Percentiles rank a stretch among this genome's conserved stretches.
Evolutionary conservation across 2,329 filamentous ascomycete species (phyloP).

Genomic region (Elsinoe fawcettii): DNA sequence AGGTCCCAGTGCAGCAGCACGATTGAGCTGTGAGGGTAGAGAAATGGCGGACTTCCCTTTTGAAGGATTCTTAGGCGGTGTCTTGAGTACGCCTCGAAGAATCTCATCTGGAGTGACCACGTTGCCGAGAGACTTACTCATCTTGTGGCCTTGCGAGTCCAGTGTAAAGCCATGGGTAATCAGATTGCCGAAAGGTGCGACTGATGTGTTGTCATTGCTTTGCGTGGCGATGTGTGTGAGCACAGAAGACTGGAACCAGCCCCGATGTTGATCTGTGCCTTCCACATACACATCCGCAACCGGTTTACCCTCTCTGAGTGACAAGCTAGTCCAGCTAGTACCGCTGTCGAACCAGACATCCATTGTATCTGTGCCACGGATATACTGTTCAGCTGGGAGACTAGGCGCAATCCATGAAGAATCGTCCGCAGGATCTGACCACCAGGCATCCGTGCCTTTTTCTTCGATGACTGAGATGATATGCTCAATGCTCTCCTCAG

Average conservation of each 20-base stretch:
- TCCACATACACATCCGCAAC: slow-evolving; percentile 83
- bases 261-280: slow-evolving; percentile 90
- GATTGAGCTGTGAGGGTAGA: slow-evolving; percentile 43
- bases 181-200: slow-evolving; percentile 76
- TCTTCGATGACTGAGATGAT: slow-evolving; percentile 71
- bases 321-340: slow-evolving; percentile 69
- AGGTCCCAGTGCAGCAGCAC: slow-evolving; percentile 52
- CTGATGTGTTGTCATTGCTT: slow-evolving; percentile 29
- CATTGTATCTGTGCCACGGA: slow-evolving; percentile 88
- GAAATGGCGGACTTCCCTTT: slow-evolving; percentile 1
- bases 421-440: slow-evolving; percentile 72
- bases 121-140: slow-evolving; percentile 96
- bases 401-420: slow-evolving; percentile 65
- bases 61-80: slow-evolving; percentile 50
- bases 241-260: slow-evolving; percentile 96
- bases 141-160: slow-evolving; percentile 85
- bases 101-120: slow-evolving; percentile 73
- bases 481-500: slow-evolving; percentile 69
- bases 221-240: slow-evolving; percentile 72
- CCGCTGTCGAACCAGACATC: slow-evolving; percentile 99
- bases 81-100: slow-evolving; percentile 72
- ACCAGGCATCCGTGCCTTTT: slow-evolving; percentile 88
- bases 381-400: slow-evolving; percentile 51
- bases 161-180: slow-evolving; percentile 94
- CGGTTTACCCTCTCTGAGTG: slow-evolving; percentile 34